Conservation (phyloP, 208 protist species). For the Angomonas ambiguus region DNA sequence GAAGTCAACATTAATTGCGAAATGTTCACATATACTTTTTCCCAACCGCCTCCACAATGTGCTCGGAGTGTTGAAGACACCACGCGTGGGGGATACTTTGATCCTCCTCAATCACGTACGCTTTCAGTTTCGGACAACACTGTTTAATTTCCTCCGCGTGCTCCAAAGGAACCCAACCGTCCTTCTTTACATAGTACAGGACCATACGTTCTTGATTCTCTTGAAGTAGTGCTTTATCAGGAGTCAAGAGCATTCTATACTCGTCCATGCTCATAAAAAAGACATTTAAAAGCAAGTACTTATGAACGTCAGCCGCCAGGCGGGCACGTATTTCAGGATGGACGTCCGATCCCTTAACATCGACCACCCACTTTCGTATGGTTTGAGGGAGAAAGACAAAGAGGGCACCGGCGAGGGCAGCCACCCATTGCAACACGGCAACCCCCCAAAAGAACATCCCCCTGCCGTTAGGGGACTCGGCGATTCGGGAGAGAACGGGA, state of each 20-base stretch:
- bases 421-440: slow-evolving; percentile 26
- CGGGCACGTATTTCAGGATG: slow-evolving; percentile 1
- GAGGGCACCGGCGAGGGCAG: slow-evolving; percentile 22
- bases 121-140: slow-evolving; percentile 26
- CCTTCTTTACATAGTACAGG: slow-evolving; percentile 59
- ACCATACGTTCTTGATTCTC: slow-evolving; percentile 46
- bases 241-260: slow-evolving; percentile 41
- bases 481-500: slow-evolving; percentile 53
- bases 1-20: background rate
- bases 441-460: slow-evolving; percentile 27
- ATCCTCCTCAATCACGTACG: slow-evolving; percentile 50
- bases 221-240: slow-evolving; percentile 40
- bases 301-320: slow-evolving; percentile 26
- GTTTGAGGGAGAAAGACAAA: slow-evolving; percentile 26
- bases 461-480: slow-evolving; percentile 53
- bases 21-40: slow-evolving; percentile 20
- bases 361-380: slow-evolving; percentile 18
- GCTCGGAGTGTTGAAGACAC: slow-evolving; percentile 56
- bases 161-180: slow-evolving; percentile 51
- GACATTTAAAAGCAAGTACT: slow-evolving; percentile 29
- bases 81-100: slow-evolving; percentile 47
- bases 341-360: slow-evolving; percentile 9
- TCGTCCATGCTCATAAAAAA: slow-evolving; percentile 56
- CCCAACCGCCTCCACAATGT: slow-evolving; percentile 43
- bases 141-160: slow-evolving; percentile 40